Conservation (phyloP, 495 filamentous ascomycete species). For the Hypomontagnella monticulosa region DNA sequence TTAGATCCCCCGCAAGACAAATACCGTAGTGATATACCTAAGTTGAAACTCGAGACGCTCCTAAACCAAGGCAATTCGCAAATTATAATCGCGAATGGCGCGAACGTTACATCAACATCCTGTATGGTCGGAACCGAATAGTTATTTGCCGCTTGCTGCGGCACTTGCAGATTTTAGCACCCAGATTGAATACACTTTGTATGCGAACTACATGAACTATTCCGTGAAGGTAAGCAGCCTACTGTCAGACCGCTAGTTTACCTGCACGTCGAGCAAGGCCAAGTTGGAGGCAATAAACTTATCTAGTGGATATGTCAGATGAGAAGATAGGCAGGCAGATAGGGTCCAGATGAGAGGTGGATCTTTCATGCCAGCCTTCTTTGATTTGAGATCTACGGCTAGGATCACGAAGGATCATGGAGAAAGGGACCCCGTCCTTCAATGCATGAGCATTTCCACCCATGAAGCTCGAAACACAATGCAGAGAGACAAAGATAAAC, state of each 20-base stretch:
- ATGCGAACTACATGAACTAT: conserved; percentile 9
- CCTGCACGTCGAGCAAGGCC: conserved; percentile 14
- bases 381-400: conserved; percentile 25
- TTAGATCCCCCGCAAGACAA: conserved; percentile 4
- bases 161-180: conserved; percentile 37
- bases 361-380: conserved; percentile 22
- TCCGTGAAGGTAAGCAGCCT: conserved; percentile 23
- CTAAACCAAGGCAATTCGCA: conserved; percentile 5
- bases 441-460: conserved; percentile 1
- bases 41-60: too few relatives aligned
- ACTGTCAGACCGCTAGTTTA: conserved; percentile 41
- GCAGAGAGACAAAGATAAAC: background rate
- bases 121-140: conserved; percentile 26
- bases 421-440: conserved; percentile 4
- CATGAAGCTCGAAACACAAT: background rate
- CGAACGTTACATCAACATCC: conserved; percentile 26
- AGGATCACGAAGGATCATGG: conserved; percentile 12
- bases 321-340: conserved; percentile 1
- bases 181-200: conserved; percentile 13
- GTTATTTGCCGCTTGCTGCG: conserved; percentile 24
- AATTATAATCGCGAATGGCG: conserved; percentile 19
- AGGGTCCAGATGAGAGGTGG: conserved; percentile 4
- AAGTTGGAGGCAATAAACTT: conserved; percentile 33
- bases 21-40: background rate
- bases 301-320: conserved; percentile 14